phyloP scores from a whole-genome alignment of 371 early-diverging fungal species.

The Gilbertella persicaria region DNA sequence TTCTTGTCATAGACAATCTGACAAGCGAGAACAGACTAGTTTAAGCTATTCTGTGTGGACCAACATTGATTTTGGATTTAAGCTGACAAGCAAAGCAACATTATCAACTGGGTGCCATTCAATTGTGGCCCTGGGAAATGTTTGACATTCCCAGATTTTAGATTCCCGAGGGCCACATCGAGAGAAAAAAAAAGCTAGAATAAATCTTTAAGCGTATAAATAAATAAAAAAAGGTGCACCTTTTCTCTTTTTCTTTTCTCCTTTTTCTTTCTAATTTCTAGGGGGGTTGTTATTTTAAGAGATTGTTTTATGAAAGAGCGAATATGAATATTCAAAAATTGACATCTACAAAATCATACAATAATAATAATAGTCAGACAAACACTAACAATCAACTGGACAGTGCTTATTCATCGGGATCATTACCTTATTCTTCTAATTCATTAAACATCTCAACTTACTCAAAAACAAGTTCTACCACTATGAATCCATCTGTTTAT shows the following conservation, averaged over 20 bases:
- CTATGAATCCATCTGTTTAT: not conserved
- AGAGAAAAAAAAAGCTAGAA: not conserved
- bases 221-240: too few species aligned
- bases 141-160: constrained; percentile 20
- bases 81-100: too few species aligned
- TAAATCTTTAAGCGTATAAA: too few species aligned
- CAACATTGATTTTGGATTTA: too few species aligned
- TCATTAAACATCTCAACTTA: too few species aligned
- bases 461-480: not conserved
- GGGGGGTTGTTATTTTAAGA: not conserved
- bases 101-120: too few species aligned
- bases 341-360: constrained; percentile 16
- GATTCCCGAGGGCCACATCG: not conserved
- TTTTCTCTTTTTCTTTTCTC: not conserved
- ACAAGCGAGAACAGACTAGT: too few species aligned
- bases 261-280: not conserved
- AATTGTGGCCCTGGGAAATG: constrained; percentile 20
- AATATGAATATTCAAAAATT: constrained; percentile 23
- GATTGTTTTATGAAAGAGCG: not conserved
- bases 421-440: too few species aligned
- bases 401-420: not conserved
- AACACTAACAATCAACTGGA: not conserved
- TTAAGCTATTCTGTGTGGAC: too few species aligned
- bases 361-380: not conserved
- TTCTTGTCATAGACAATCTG: too few species aligned